Evolutionary conservation across 2,329 filamentous ascomycete species (phyloP), one percentile per base, ranked within the genome.

Genomic region (Uncinocarpus reesii): DNA sequence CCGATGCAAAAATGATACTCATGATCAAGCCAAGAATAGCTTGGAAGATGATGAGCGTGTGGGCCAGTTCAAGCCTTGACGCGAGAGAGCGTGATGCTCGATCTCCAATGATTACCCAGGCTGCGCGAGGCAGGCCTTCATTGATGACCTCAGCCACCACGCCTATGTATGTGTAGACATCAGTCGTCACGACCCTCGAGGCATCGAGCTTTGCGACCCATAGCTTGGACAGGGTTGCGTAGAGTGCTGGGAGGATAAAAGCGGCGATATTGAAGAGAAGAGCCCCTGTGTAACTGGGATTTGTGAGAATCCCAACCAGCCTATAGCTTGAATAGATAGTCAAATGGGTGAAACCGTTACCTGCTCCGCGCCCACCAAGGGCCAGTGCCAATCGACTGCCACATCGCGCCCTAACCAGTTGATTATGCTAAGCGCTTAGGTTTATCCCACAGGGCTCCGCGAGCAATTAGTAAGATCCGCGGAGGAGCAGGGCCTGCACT

Each of bases 161-260:
- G 16, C 75, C 72, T 51, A 86, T 83, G 60, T 86, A 86, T 0
- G 80, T 85, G 62, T 83, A 84, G 0, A 74, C 68, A 50, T 84
- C 79, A 0, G 78, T 83, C 0, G 78, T 82, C 15, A 75, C 78
- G 1, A 84, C 77, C 52, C 77, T 68, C 1, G 71, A 75, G 0
- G 76, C 64, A 60, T 85, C 79, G 48, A 86, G 83, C 47, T 76
- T 74, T 2, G 81, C 80, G 2, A 86, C 74, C 83, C 81, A 86
- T 15, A 84, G 69, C 57, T 86, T 86, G 42, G 75, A 76, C 0
- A 86, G 71, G 0, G 82, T 86, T 28, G 65, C 63, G 57, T 86
- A 85, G 0, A 86, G 66, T 0, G 81, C 81, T 0, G 80, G 82
- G 0, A 86, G 72, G 1, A 79, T 60, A 60, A 85, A 84, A 1